phyloP scores from a whole-genome alignment of 2,329 filamentous ascomycete species.

The Colletotrichum godetiae region DNA sequence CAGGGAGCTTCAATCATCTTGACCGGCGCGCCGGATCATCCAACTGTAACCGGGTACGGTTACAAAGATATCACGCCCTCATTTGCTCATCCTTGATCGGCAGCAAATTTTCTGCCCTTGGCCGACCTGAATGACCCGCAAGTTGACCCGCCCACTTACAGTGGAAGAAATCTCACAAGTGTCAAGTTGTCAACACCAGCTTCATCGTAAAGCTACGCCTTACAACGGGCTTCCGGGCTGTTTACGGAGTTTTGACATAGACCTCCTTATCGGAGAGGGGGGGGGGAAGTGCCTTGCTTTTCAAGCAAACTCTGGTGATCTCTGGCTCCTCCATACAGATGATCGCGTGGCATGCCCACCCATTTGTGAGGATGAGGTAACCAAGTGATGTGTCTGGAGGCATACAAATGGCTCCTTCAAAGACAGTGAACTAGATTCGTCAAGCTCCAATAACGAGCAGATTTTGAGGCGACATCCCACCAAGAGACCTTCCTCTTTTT shows the following conservation, averaged over 20 bases:
- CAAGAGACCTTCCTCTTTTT: background rate
- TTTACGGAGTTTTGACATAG: background rate
- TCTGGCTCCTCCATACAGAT: background rate
- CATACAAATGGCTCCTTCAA: background rate
- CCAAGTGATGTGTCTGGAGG: background rate
- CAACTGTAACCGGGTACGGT: constrained; percentile 8
- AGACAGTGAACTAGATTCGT: background rate
- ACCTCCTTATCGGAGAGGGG: background rate
- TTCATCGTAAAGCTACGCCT: background rate
- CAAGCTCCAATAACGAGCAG: background rate
- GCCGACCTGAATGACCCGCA: constrained; percentile 29
- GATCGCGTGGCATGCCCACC: background rate
- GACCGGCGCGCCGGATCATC: constrained; percentile 12
- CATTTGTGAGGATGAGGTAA: background rate
- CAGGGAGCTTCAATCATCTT: constrained; percentile 4
- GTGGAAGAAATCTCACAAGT: background rate
- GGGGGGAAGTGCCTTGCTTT: background rate
- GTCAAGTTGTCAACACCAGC: background rate
- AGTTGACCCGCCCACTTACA: background rate
- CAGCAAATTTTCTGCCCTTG: constrained; percentile 21
- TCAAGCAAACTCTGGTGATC: background rate
- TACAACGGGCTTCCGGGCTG: background rate
- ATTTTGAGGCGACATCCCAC: background rate
- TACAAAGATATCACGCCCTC: background rate
- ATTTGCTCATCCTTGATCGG: background rate